Base-by-base conservation (phyloP, 176 grass and related monocot genomes). In the maize (Zea mays) region DNA sequence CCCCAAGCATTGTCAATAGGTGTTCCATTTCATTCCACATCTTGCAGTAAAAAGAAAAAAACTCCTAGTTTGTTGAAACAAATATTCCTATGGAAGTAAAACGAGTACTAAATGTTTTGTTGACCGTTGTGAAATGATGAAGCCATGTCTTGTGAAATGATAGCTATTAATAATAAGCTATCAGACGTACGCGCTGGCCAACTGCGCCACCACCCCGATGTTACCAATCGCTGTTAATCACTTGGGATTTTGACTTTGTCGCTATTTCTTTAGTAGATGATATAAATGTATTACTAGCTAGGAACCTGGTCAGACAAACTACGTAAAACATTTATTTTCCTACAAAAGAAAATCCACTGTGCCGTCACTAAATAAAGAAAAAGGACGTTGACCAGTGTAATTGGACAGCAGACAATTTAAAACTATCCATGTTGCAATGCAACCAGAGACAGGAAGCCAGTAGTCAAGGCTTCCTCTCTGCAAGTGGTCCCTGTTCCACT, bases 131-230 rank as follows among this genome's bases (percentile, higher is more conserved):
- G 57, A 77, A 71, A 65, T 0, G 5, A 67, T 44, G 10, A 79
- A 60, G 2, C 40, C 19, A 57, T 60, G 7, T 17, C 16, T 21
- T 19, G 1, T 16, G 17, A 16, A 55, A 14, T 5, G 5, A 54
- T 54, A 0, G 50, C 49, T 51, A 51, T 49, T 4, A 27, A 27
- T 27, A 27, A 27, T 27, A 27, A 67, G 71, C 72, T 77, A 77
- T 76, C 86, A 84, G 79, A 78, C 69, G 79, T 80, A 73, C 52
- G 58, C 62, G 41, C 79, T 84, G 83, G 52, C 88, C 66, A 84
- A 78, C 75, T 84, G 84, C 84, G 81, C 90, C 72, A 85, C 76
- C 77, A 90, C 81, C 81, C 72, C 56, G 1, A 2, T 63, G 37
- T 42, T 48, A 62, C 35, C 4, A 11, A 57, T 78, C 8, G 2